A percentile compares a stretch with the other conserved stretches of the same genome.
These are phyloP conservation scores for Pythium pyrilobum DNA, from an alignment of 352 stramenopile species.

Conservation along the genomic window DNA sequence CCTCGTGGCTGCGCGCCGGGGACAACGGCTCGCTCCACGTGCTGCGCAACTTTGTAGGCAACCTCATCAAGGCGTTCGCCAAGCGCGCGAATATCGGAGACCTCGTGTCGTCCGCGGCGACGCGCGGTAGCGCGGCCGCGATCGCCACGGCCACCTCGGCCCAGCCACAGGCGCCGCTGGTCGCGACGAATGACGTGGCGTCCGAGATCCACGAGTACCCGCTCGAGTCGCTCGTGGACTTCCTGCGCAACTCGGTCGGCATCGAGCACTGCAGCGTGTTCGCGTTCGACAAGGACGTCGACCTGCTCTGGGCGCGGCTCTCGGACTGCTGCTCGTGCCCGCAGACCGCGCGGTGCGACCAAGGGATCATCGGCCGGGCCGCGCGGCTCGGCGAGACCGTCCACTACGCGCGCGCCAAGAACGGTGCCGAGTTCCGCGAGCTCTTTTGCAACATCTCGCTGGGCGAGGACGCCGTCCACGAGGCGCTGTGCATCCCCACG, in stretches of 20 bases:
- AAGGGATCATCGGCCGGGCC: conserved; percentile 47
- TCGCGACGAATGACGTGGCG: neutral
- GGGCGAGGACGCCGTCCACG: conserved; percentile 12
- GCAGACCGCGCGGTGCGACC: conserved; percentile 39
- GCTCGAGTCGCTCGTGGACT: conserved; percentile 38
- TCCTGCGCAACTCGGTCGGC: conserved; percentile 43
- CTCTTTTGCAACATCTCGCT: conserved; percentile 18
- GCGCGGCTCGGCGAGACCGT: conserved; percentile 21
- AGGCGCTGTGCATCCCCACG: conserved; percentile 51
- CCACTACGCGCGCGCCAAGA: conserved; percentile 14
- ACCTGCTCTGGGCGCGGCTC: conserved; percentile 45
- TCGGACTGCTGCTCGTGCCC: conserved; percentile 22
- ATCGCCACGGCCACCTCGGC: too few relatives aligned
- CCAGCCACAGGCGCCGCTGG: too few relatives aligned
- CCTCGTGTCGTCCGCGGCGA: conserved; percentile 7
- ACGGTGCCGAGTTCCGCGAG: conserved; percentile 8
- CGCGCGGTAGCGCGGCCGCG: too few relatives aligned
- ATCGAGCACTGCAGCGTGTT: conserved; percentile 61
- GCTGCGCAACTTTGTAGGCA: conserved; percentile 57
- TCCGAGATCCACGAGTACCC: conserved; percentile 22
- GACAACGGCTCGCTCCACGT: conserved; percentile 41
- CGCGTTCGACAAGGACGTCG: conserved; percentile 42
- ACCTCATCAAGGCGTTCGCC: conserved; percentile 42
- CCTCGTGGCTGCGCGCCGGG: conserved; percentile 34
- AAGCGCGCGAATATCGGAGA: conserved; percentile 32